Evolutionary conservation across 805 yeast genomes (phyloP).

Genomic region (Starmerella ratchasimensis): DNA sequence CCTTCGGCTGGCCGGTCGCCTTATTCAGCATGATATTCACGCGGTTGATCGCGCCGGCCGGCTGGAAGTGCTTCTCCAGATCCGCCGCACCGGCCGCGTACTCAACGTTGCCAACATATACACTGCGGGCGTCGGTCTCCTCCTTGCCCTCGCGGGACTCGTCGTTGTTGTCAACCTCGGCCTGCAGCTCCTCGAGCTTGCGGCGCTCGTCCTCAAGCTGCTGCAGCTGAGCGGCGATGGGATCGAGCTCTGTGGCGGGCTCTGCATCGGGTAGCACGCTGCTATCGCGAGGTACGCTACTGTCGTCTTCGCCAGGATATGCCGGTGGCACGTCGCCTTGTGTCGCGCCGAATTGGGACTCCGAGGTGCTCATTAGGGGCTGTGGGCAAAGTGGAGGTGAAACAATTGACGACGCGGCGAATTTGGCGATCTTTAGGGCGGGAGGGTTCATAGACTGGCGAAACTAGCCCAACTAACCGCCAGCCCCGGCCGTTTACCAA

Average conservation of each 20-base stretch:
- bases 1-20: conserved; percentile 60
- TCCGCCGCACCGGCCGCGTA: conserved; percentile 68
- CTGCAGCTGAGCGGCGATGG: conserved; percentile 13
- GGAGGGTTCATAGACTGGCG: no score
- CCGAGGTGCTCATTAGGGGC: no score
- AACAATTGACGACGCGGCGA: no score
- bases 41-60: conserved; percentile 61
- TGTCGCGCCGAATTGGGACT: no score
- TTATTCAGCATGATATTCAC: conserved; percentile 66
- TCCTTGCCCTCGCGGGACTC: conserved; percentile 37
- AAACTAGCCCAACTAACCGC: no score
- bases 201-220: conserved; percentile 52
- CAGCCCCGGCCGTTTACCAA: no score
- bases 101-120: conserved; percentile 78
- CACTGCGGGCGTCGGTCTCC: conserved; percentile 61
- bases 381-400: no score
- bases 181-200: conserved; percentile 45
- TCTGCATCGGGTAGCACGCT: no score
- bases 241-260: conserved; percentile 1
- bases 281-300: neutral
- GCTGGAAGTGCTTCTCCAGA: conserved; percentile 55
- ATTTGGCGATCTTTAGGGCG: no score
- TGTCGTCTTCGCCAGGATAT: neutral
- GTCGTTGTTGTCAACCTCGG: conserved; percentile 32
- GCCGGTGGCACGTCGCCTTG: no score